Conservation (phyloP, 768 basidiomycete genomes). For the Butyriboletus loyo region DNA sequence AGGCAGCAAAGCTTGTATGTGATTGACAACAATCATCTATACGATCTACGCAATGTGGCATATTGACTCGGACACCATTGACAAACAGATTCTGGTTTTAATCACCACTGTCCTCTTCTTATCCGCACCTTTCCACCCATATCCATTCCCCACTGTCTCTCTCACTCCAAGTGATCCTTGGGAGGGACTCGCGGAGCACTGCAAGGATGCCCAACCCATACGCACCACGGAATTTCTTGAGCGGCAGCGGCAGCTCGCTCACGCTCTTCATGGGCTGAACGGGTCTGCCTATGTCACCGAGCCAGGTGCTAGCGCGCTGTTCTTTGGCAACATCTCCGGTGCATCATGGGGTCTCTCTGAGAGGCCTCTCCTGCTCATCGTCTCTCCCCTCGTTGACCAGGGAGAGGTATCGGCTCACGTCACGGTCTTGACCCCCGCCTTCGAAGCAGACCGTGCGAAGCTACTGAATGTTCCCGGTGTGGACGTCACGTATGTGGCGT, state of each 20-base stretch:
- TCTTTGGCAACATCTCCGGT: constrained; percentile 68
- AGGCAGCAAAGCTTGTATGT: constrained; percentile 14
- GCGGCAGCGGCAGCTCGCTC: constrained; percentile 56
- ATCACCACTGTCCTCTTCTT: constrained; percentile 4
- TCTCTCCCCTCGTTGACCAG: constrained; percentile 41
- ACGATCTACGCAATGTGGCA: neutral
- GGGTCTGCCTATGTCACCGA: constrained; percentile 76
- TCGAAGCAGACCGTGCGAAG: constrained; percentile 71
- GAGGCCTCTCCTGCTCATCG: constrained; percentile 68
- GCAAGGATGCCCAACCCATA: constrained; percentile 50
- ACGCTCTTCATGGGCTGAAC: constrained; percentile 44
- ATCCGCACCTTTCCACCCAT: neutral
- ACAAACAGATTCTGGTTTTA: constrained; percentile 12
- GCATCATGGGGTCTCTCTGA: constrained; percentile 71
- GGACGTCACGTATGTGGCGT: constrained; percentile 47
- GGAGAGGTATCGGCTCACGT: constrained; percentile 41
- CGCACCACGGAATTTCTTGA: constrained; percentile 40
- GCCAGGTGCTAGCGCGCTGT: constrained; percentile 68
- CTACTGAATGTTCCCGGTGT: constrained; percentile 51
- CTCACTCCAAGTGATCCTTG: constrained; percentile 10
- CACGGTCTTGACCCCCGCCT: constrained; percentile 69
- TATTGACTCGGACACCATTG: neutral
- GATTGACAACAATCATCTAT: neutral
- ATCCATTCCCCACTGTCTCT: neutral
- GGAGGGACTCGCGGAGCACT: constrained; percentile 39